Conservation (phyloP, 495 filamentous ascomycete species). For the Xylaria bambusicola region DNA sequence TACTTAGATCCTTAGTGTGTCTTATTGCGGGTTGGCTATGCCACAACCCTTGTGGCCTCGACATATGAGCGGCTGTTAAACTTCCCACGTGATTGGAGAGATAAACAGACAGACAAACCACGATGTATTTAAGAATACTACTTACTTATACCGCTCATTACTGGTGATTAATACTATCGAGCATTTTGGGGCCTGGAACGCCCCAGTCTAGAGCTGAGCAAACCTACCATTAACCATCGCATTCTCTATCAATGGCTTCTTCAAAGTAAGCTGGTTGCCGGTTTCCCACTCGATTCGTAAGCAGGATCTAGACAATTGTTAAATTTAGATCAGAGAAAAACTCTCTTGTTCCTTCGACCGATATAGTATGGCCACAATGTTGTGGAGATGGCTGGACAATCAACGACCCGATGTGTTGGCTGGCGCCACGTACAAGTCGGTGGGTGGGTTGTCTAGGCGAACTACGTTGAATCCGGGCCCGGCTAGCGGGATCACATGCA, state of each 20-base stretch:
- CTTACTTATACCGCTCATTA: background rate
- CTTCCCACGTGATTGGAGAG: background rate
- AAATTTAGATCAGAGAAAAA: background rate
- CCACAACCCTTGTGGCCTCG: too few relatives aligned
- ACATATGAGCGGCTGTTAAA: background rate
- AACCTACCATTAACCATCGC: background rate
- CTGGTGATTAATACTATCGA: background rate
- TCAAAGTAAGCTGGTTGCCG: too few relatives aligned
- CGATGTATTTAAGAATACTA: background rate
- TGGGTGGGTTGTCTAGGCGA: too few relatives aligned
- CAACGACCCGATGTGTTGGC: background rate
- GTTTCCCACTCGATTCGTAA: too few relatives aligned
- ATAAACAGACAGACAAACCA: too few relatives aligned
- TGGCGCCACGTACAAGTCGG: constrained; percentile 6
- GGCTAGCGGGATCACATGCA: constrained; percentile 8
- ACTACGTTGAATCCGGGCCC: background rate
- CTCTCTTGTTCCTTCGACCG: background rate
- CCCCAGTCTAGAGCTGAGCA: background rate
- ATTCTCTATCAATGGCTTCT: too few relatives aligned
- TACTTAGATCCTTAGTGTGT: too few relatives aligned
- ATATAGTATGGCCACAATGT: background rate
- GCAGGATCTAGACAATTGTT: background rate
- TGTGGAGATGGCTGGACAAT: background rate
- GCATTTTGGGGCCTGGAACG: background rate
- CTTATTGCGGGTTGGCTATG: too few relatives aligned